These are phyloP conservation scores for Acacia acuminata DNA, from an alignment of 306 rosid genomes.

Conservation along the genomic window DNA sequence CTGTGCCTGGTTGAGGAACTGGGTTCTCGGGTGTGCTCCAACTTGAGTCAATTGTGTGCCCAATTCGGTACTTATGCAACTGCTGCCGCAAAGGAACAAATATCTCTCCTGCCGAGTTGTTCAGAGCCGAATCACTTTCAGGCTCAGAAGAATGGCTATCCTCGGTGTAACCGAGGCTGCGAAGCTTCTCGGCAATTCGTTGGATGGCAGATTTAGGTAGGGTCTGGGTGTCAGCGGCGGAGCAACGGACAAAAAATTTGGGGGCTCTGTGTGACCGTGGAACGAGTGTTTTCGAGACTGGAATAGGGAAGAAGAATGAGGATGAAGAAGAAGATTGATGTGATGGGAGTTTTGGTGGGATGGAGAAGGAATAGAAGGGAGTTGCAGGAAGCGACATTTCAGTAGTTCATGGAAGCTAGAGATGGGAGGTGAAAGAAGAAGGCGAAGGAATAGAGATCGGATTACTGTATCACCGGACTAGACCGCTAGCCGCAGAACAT, in stretches of 20 bases:
- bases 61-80: constrained; percentile 62
- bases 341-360: constrained; percentile 37
- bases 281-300: constrained; percentile 37
- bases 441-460: not conserved
- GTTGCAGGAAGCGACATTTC: constrained; percentile 56
- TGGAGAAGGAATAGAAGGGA: constrained; percentile 31
- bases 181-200: constrained; percentile 89
- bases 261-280: constrained; percentile 31
- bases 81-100: constrained; percentile 69
- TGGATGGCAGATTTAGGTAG: constrained; percentile 75
- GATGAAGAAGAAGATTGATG: constrained; percentile 34
- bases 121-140: not conserved
- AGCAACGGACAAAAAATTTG: constrained; percentile 54
- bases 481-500: not conserved
- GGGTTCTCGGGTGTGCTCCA: constrained; percentile 90
- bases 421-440: not conserved
- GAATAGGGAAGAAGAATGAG: constrained; percentile 41
- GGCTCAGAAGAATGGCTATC: constrained; percentile 2
- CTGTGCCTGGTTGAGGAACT: constrained; percentile 67
- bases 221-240: constrained; percentile 41
- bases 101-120: constrained; percentile 61
- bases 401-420: not conserved
- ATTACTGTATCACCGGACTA: not conserved
- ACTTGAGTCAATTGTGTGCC: constrained; percentile 73
- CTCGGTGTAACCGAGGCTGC: constrained; percentile 76